A percentile compares a stretch with the other conserved stretches of the same genome.
Conservation (phyloP, 2,329 filamentous ascomycete genomes). For the Bipolaris gigantea region DNA sequence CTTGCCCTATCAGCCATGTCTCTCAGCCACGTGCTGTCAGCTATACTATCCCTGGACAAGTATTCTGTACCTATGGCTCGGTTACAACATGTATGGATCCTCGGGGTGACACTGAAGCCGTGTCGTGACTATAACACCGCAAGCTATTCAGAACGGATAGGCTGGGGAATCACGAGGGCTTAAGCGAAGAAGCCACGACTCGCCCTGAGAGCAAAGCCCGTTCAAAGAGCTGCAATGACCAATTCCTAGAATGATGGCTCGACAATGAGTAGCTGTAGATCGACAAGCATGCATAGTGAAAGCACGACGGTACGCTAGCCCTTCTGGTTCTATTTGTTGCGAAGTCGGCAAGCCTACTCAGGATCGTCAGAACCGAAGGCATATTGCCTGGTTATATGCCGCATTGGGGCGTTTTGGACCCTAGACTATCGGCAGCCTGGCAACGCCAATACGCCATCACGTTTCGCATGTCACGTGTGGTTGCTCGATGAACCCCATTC, state of each 20-base stretch:
- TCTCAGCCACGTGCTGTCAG: too few species aligned
- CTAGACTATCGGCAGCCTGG: background rate
- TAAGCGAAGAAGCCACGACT: background rate
- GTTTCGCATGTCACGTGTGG: constrained; percentile 7
- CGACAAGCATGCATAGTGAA: background rate
- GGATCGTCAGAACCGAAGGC: background rate
- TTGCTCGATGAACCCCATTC: background rate
- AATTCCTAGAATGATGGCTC: background rate
- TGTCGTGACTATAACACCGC: background rate
- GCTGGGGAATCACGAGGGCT: background rate
- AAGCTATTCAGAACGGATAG: background rate
- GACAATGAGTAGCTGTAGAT: background rate
- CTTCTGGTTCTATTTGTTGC: background rate
- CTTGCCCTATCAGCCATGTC: too few species aligned
- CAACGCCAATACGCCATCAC: background rate
- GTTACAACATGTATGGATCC: too few species aligned
- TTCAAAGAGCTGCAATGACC: background rate
- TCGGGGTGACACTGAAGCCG: too few species aligned
- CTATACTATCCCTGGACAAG: too few species aligned
- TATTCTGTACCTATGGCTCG: too few species aligned
- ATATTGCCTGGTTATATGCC: constrained; percentile 1
- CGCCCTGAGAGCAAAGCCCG: background rate
- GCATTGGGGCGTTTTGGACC: background rate
- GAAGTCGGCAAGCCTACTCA: background rate
- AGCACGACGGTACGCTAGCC: background rate